Evolutionary conservation across 1,284 basidiomycete species (phyloP).

Genomic region (Uromyces viciae-fabae): DNA sequence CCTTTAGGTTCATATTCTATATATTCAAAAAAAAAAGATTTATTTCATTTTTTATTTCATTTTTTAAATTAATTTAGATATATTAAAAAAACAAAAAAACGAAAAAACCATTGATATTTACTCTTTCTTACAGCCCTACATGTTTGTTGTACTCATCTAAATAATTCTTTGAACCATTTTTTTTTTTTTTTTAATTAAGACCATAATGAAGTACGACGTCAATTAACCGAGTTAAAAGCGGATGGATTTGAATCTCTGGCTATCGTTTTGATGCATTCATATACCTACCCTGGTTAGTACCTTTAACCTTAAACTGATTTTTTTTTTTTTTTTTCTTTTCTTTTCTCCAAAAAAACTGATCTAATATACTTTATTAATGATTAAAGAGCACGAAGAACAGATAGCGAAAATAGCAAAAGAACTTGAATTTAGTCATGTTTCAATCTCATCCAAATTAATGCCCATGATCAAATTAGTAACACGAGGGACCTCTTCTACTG

Average conservation of each 20-base stretch:
- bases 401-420: constrained; percentile 70
- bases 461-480: constrained; percentile 96
- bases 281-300: constrained; percentile 67
- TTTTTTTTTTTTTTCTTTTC: not conserved
- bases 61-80: too few relatives aligned
- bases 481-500: constrained; percentile 83
- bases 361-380: too few relatives aligned
- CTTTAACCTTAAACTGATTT: not conserved
- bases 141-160: too few relatives aligned
- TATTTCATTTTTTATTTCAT: constrained; percentile 54
- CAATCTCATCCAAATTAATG: constrained; percentile 77
- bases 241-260: constrained; percentile 78
- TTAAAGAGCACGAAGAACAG: constrained; percentile 62
- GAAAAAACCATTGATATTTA: too few relatives aligned
- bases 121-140: too few relatives aligned
- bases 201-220: constrained; percentile 54
- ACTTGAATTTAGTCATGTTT: constrained; percentile 81
- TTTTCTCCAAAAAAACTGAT: not conserved
- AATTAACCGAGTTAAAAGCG: constrained; percentile 68
- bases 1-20: constrained; percentile 61
- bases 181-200: constrained; percentile 45
- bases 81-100: too few relatives aligned
- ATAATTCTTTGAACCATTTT: too few relatives aligned
- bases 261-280: constrained; percentile 83
- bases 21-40: not conserved